Conservation (phyloP, 2,329 filamentous ascomycete genomes). For the Rhynchosporium secalis region DNA sequence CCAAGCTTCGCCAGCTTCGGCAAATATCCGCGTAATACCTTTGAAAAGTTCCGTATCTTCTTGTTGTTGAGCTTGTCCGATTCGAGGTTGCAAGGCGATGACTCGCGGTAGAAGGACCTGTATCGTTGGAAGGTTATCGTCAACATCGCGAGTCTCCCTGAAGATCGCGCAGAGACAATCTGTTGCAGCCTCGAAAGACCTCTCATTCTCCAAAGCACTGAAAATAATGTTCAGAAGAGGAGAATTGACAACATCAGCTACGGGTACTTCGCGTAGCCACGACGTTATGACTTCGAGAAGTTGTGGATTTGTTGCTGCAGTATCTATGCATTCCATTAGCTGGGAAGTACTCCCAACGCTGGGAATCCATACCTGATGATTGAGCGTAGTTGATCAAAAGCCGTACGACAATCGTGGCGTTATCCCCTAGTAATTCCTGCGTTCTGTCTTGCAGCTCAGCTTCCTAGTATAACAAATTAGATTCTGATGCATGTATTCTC, state of each 20-base stretch:
- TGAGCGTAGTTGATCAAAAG: constrained; percentile 88
- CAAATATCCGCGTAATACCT: constrained; percentile 84
- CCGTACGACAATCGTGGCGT: constrained; percentile 82
- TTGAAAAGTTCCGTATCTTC: constrained; percentile 87
- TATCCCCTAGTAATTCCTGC: constrained; percentile 85
- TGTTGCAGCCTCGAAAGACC: constrained; percentile 81
- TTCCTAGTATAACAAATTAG: constrained; percentile 70
- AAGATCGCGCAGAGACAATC: constrained; percentile 93
- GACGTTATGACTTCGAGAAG: constrained; percentile 95
- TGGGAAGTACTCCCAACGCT: constrained; percentile 17
- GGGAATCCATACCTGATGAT: constrained; percentile 72
- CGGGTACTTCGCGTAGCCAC: constrained; percentile 91
- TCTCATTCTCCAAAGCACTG: constrained; percentile 71
- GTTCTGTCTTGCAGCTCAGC: constrained; percentile 88
- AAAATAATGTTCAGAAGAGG: constrained; percentile 81
- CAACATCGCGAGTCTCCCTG: constrained; percentile 87
- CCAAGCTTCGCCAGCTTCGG: constrained; percentile 93
- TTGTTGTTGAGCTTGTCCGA: constrained; percentile 70
- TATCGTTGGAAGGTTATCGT: constrained; percentile 82
- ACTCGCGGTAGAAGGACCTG: constrained; percentile 80
- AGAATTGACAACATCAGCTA: constrained; percentile 79
- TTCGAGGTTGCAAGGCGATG: constrained; percentile 73
- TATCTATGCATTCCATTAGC: constrained; percentile 49
- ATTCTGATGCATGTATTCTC: constrained; percentile 43
- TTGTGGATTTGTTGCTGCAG: constrained; percentile 81